Conservation (phyloP, 495 filamentous ascomycete species). For the Podospora comata region DNA sequence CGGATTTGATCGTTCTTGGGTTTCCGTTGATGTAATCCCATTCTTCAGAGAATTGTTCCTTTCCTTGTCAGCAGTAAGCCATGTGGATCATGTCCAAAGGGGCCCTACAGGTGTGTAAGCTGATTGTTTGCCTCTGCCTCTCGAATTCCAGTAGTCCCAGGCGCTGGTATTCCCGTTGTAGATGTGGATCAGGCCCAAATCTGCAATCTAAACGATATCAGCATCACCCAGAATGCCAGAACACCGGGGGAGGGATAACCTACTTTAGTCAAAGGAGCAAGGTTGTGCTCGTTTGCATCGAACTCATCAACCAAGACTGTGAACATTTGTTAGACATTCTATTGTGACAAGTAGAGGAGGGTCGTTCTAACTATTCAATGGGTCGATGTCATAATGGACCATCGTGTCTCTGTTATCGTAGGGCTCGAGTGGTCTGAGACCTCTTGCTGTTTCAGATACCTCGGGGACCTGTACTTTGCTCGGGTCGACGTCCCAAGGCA, state of each 20-base stretch:
- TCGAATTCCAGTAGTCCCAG: not conserved
- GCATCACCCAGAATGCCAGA: not conserved
- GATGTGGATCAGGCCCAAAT: slow-evolving; percentile 10
- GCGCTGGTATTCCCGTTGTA: not conserved
- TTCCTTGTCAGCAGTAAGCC: not conserved
- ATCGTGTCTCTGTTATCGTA: not conserved
- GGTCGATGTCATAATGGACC: slow-evolving; percentile 19
- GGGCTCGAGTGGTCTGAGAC: not conserved
- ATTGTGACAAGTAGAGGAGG: not conserved
- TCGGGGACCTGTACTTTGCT: slow-evolving; percentile 1
- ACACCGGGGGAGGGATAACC: not conserved
- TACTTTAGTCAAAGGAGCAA: slow-evolving; percentile 9
- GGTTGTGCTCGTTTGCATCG: slow-evolving; percentile 9
- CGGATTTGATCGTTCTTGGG: not conserved
- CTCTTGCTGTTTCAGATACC: slow-evolving; percentile 7
- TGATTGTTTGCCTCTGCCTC: slow-evolving; percentile 4
- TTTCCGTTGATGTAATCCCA: slow-evolving; percentile 16
- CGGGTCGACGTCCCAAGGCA: not conserved
- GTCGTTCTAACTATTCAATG: not conserved
- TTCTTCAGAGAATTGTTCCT: slow-evolving; percentile 20
- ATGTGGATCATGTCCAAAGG: not conserved
- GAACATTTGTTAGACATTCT: not conserved
- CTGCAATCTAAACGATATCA: slow-evolving; percentile 9
- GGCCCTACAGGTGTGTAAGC: not conserved
- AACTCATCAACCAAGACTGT: slow-evolving; percentile 12